Percentiles rank a stretch among this genome's conserved stretches.
phyloP scores from a whole-genome alignment of 768 basidiomycete species.

The Mycena vulgaris region DNA sequence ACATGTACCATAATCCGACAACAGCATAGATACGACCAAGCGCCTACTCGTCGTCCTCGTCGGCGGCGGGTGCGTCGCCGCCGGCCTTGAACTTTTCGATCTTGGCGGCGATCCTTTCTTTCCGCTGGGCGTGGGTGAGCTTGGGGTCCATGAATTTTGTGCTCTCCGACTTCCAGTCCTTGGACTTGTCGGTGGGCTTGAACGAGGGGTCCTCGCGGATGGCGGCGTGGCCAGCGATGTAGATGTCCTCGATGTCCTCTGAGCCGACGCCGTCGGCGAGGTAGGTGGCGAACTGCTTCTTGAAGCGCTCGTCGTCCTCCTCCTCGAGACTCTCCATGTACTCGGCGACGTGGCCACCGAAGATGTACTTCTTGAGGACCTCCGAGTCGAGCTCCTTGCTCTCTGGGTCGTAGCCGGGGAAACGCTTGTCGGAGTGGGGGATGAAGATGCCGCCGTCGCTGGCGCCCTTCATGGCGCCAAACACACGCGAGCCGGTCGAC shows the following conservation, averaged over 20 bases:
- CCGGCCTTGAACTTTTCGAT: conserved; percentile 91
- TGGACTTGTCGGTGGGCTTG: conserved; percentile 90
- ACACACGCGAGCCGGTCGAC: conserved; percentile 96
- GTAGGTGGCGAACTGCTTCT: conserved; percentile 97
- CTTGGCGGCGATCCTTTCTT: conserved; percentile 86
- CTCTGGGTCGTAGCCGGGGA: conserved; percentile 98
- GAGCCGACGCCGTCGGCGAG: conserved; percentile 96
- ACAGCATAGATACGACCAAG: conserved; percentile 9
- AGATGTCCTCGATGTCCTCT: conserved; percentile 98
- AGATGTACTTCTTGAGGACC: conserved; percentile 97
- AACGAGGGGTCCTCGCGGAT: conserved; percentile 96
- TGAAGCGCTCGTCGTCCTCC: conserved; percentile 99
- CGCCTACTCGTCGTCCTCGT: conserved; percentile 75
- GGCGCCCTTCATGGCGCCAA: conserved; percentile 99
- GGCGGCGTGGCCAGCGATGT: conserved; percentile 91
- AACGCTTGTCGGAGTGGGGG: conserved; percentile 97
- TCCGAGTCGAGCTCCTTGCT: conserved; percentile 94
- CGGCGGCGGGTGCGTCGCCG: conserved; percentile 70
- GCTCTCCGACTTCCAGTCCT: conserved; percentile 92
- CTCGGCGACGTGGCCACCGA: conserved; percentile 97
- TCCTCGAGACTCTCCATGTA: conserved; percentile 99
- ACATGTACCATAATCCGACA: conserved; percentile 23
- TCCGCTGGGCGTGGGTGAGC: conserved; percentile 85
- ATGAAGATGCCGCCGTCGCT: conserved; percentile 98
- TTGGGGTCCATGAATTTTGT: conserved; percentile 77